Evolutionary conservation across 108 stramenopile genomes (phyloP).

Genomic region (Cylindrotheca fusiformis): DNA sequence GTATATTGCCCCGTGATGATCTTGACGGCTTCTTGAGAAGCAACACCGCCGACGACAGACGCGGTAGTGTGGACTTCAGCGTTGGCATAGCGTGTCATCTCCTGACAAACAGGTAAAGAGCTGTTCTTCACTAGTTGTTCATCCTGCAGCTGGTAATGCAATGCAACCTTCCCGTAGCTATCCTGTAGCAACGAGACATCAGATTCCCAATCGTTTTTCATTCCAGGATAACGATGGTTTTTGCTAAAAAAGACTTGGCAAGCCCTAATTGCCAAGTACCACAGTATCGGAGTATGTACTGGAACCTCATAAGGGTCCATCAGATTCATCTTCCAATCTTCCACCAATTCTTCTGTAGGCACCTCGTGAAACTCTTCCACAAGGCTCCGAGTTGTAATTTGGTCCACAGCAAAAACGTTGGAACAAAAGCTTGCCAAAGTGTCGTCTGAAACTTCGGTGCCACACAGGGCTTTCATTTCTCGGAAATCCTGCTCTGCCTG

Average conservation of each 20-base stretch:
- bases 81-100: constrained; percentile 84
- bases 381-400: constrained; percentile 55
- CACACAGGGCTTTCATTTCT: constrained; percentile 30
- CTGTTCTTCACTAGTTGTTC: constrained; percentile 31
- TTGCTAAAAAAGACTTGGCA: constrained; percentile 67
- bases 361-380: constrained; percentile 44
- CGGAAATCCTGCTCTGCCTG: constrained; percentile 65
- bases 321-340: constrained; percentile 49
- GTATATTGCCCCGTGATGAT: constrained; percentile 92
- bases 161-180: constrained; percentile 34
- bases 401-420: constrained; percentile 62
- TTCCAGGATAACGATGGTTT: constrained; percentile 75
- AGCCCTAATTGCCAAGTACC: constrained; percentile 84
- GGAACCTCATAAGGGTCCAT: constrained; percentile 74
- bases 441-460: constrained; percentile 49
- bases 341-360: constrained; percentile 25
- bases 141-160: constrained; percentile 44
- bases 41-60: constrained; percentile 89
- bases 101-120: constrained; percentile 23
- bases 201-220: constrained; percentile 39
- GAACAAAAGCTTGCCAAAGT: constrained; percentile 70
- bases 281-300: constrained; percentile 67
- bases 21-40: constrained; percentile 96
- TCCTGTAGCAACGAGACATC: constrained; percentile 58
- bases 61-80: constrained; percentile 90